Evolutionary conservation across 140 eudicot species (phyloP), one percentile per base, ranked within the genome.

Genomic region (Senecio squalidus): DNA sequence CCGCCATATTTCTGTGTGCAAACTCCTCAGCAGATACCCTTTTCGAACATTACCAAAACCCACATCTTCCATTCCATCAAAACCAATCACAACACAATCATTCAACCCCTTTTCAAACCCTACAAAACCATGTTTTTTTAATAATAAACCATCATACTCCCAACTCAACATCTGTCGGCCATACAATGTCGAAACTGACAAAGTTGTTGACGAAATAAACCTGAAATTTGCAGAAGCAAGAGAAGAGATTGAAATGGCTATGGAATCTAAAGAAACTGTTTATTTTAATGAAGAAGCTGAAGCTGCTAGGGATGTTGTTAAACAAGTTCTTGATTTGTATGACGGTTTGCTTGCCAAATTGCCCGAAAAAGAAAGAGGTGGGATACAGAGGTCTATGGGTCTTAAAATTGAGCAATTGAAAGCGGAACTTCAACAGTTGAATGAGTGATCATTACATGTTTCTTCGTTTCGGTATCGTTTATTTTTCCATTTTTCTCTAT

Each of bases 281-380:
- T 89, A 89, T 69, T 89, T 89, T 34, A 63, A 89, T 57, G 97
- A 89, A 44, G 97, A 89, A 79, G 97, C 95, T 44, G 97, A 89
- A 53, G 75, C 80, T 68, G 97, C 97, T 30, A 81, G 95, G 36
- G 80, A 51, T 25, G 94, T 93, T 13, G 93, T 86, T 20, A 75
- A 72, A 28, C 73, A 91, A 48, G 96, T 86, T 18, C 67, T 91
- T 36, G 94, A 81, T 2, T 2, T 83, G 89, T 91, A 78, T 58
- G 81, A 81, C 0, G 91, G 82, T 22, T 67, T 91, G 78, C 68
- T 86, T 64, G 72, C 68, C 11, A 91, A 67, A 21, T 55, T 91
- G 57, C 69, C 83, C 2, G 96, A 77, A 55, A 81, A 64, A 31
- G 96, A 91, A 63, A 81, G 75, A 62, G 88, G 78, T 4, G 82